phyloP scores from a whole-genome alignment of 202 grass and related monocot genomes.

The Carex arenaria region DNA sequence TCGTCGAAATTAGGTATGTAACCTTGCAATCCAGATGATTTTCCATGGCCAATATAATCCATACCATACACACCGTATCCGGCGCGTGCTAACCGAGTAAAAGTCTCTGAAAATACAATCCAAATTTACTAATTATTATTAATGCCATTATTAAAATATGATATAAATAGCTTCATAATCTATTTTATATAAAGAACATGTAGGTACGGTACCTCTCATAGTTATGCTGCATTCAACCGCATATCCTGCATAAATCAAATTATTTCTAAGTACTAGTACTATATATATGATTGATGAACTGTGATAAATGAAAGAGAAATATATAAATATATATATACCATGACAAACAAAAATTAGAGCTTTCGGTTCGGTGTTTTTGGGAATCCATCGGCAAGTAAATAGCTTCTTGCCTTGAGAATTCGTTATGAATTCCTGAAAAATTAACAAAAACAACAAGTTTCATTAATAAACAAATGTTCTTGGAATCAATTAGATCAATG shows the following conservation, averaged over 20 bases:
- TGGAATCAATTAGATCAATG: too few relatives aligned
- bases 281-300: neutral
- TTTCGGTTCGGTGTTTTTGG: conserved; percentile 43
- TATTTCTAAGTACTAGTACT: neutral
- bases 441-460: too few relatives aligned
- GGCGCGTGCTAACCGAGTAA: conserved; percentile 24
- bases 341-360: conserved; percentile 76
- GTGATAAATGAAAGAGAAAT: neutral
- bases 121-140: neutral
- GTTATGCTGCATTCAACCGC: conserved; percentile 68
- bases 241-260: conserved; percentile 31
- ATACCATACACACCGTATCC: conserved; percentile 36
- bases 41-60: conserved; percentile 35
- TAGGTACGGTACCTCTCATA: conserved; percentile 38
- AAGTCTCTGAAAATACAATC: conserved; percentile 11
- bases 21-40: conserved; percentile 38
- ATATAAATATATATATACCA: conserved; percentile 32
- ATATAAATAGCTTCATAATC: neutral
- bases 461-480: too few relatives aligned
- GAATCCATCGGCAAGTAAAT: conserved; percentile 64
- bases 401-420: conserved; percentile 39
- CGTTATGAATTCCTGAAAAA: conserved; percentile 43
- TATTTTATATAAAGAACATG: neutral
- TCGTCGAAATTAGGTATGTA: conserved; percentile 26
- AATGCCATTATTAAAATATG: neutral